These are phyloP conservation scores for Podospora fimiseda DNA, from an alignment of 495 filamentous ascomycete genomes.

Conservation along the genomic window DNA sequence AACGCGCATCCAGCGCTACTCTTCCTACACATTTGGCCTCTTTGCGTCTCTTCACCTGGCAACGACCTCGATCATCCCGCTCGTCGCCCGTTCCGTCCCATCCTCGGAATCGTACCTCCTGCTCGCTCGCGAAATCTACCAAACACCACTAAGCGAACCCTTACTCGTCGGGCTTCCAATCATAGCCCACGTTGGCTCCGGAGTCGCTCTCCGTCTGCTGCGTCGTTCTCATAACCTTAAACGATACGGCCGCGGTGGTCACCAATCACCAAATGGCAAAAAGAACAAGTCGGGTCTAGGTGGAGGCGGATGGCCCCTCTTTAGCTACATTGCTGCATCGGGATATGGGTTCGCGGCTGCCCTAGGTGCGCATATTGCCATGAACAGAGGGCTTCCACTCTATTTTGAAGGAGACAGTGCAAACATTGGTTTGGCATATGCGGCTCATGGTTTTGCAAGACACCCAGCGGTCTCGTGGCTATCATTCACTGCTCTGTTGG, in stretches of 20 bases:
- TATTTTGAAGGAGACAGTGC: constrained; percentile 75
- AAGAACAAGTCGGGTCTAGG: constrained; percentile 20
- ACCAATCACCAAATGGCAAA: constrained; percentile 13
- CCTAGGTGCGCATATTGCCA: constrained; percentile 59
- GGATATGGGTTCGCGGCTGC: constrained; percentile 62
- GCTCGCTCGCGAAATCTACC: constrained; percentile 68
- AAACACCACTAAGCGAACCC: constrained; percentile 62
- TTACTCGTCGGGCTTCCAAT: constrained; percentile 57
- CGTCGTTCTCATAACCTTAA: constrained; percentile 58
- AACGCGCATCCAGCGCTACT: constrained; percentile 74
- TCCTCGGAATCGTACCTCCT: constrained; percentile 60
- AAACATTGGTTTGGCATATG: constrained; percentile 71
- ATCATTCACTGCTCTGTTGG: constrained; percentile 62
- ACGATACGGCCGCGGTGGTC: constrained; percentile 56
- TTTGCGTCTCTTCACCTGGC: constrained; percentile 73
- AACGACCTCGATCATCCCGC: constrained; percentile 71
- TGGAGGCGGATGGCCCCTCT: constrained; percentile 55
- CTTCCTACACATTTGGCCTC: constrained; percentile 74
- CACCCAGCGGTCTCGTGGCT: constrained; percentile 57
- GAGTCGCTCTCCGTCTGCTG: constrained; percentile 67
- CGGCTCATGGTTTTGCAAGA: constrained; percentile 77
- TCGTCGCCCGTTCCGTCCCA: constrained; percentile 48
- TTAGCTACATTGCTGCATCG: constrained; percentile 58
- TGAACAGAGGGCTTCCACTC: constrained; percentile 67
- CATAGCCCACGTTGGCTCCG: constrained; percentile 54